Evolutionary conservation across 192 early-diverging fungal genomes (phyloP), one percentile per base, ranked within the genome.

Genomic region (Thoreauomyces humboldtii): DNA sequence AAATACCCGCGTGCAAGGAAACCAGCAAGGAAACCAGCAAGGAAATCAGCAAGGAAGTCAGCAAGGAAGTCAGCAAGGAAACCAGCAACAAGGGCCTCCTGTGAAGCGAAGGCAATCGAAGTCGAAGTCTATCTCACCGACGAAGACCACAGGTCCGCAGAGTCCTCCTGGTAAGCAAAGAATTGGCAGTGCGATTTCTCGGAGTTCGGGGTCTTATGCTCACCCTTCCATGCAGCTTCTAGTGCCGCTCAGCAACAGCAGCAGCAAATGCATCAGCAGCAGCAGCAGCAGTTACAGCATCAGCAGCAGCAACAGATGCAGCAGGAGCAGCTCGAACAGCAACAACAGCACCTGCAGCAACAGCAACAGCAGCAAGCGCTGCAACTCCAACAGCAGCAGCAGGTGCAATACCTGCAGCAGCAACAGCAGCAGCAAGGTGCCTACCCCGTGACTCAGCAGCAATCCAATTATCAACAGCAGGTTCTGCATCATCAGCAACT

Each of bases 341-440:
- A 52, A 28, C 50, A 52, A 52, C 14, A 15, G 7, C 19, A 15
- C 2, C 17, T 7, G 5, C 6, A 52, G 7, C 19, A 15, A 29
- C 32, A 52, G 25, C 50, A 52, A 15, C 50, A 52, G 17, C 38
- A 41, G 38, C 38, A 41, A 41, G n/a, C n/a, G n/a, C n/a, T 27
- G 7, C 19, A 15, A 4, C 17, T 7, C 6, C 6, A 52, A 28
- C 19, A 15, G 50, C 32, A 52, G 25, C 50, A 52, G 24, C 50
- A 52, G 17, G 11, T 12, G 38, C 38, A 41, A 41, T 41, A 9
- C 9, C 38, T 41, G 38, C 38, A 41, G 38, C 38, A 41, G 38
- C 38, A 41, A 41, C 50, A 52, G 27, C 50, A 52, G 50, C 50
- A 52, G 15, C 50, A 52, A 17, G n/a, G n/a, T n/a, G n/a, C n/a